phyloP scores from a whole-genome alignment of 768 basidiomycete genomes.

The Suillus cothurnatus region DNA sequence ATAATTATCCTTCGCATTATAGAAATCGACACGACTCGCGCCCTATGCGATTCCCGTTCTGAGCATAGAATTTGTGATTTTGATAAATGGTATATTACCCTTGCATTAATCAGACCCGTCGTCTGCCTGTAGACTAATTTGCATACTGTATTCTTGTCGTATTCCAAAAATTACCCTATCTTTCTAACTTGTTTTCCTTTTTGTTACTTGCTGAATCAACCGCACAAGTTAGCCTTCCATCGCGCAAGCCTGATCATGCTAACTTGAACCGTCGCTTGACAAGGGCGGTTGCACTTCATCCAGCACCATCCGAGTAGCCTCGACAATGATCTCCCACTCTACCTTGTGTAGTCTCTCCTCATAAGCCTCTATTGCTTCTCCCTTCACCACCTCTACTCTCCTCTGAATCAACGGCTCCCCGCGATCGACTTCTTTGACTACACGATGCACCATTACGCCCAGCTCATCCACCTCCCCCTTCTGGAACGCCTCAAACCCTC shows the following conservation, averaged over 20 bases:
- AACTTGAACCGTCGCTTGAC: constrained; percentile 13
- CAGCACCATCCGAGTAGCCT: constrained; percentile 74
- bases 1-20: constrained; percentile 20
- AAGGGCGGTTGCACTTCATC: constrained; percentile 45
- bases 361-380: constrained; percentile 71
- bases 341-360: constrained; percentile 77
- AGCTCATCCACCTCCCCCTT: constrained; percentile 75
- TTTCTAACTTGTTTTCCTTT: not conserved
- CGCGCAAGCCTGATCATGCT: not conserved
- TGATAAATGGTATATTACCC: constrained; percentile 1
- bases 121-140: constrained; percentile 15
- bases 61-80: constrained; percentile 9
- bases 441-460: constrained; percentile 93
- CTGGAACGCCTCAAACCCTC: constrained; percentile 89
- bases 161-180: not conserved
- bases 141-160: not conserved
- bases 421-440: constrained; percentile 90
- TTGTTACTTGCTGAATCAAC: not conserved
- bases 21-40: constrained; percentile 12
- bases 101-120: constrained; percentile 16
- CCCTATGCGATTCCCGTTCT: constrained; percentile 33
- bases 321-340: constrained; percentile 92
- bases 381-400: constrained; percentile 72
- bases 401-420: constrained; percentile 86
- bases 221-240: not conserved